phyloP scores from a whole-genome alignment of 768 basidiomycete species.

The Tylopilus subfusipes region DNA sequence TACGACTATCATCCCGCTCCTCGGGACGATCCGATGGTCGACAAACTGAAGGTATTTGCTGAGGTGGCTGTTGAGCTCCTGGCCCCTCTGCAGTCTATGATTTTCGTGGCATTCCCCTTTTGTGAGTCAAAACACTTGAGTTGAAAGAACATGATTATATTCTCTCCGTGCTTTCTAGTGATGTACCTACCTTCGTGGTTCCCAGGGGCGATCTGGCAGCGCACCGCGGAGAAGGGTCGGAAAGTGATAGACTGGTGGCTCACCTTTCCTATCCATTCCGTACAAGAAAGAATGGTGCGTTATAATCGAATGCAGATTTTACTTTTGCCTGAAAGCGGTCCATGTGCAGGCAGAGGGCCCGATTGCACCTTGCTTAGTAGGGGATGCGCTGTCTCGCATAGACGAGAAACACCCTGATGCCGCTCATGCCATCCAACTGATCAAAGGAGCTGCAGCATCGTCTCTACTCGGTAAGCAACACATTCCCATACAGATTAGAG shows the following conservation, averaged over 20 bases:
- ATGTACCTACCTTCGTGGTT: slow-evolving; percentile 7
- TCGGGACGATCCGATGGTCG: slow-evolving; percentile 9
- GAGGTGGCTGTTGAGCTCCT: neutral
- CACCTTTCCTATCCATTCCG: neutral
- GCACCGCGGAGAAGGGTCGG: neutral
- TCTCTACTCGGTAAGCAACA: slow-evolving; percentile 2
- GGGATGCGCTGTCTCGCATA: slow-evolving; percentile 1
- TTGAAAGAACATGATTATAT: neutral
- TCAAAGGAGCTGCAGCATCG: slow-evolving; percentile 5
- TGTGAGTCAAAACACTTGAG: neutral
- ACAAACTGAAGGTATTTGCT: slow-evolving; percentile 1
- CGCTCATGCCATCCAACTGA: neutral
- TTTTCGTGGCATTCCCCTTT: slow-evolving; percentile 7
- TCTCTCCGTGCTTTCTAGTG: neutral
- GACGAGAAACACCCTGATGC: neutral
- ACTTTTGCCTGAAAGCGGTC: neutral
- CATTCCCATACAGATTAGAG: neutral
- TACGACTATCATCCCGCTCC: slow-evolving; percentile 8
- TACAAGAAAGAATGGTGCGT: slow-evolving; percentile 1
- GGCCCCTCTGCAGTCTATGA: neutral
- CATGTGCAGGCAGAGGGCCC: neutral
- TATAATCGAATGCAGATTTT: neutral
- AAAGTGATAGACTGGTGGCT: slow-evolving; percentile 7
- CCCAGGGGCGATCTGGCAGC: slow-evolving; percentile 3
- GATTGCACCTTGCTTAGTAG: slow-evolving; percentile 3